Evolutionary conservation across 192 early-diverging fungal genomes (phyloP), one percentile per base, ranked within the genome.

Genomic region (Linnemannia zychae): DNA sequence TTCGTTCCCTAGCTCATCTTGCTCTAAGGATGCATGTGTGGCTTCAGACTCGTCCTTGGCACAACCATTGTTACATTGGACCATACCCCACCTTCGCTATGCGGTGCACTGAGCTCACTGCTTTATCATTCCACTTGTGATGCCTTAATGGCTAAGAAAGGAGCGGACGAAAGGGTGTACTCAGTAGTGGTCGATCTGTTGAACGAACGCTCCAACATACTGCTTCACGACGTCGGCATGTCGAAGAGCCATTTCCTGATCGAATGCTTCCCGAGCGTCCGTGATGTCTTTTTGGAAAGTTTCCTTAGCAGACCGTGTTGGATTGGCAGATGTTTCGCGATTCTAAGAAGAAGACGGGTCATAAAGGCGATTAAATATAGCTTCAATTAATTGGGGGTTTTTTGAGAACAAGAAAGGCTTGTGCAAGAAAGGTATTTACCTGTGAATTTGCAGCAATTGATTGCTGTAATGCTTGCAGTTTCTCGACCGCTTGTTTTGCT

Each of bases 221-320:
- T 85, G 83, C 36, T 79, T 85, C 17, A 85, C 77, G 20, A 79
- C 78, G 40, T 85, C 83, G 0, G 83, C 77, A 72, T 85, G 83
- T 76, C 83, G 83, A 7, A 85, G 34, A 1, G 73, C 74, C 83
- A 85, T 85, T 48, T 85, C 83, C 63, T 85, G 77, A 31, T 85
- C 83, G n/a, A 85, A 85, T 46, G 83, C 83, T 31, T 79, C 83
- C 28, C 57, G 79, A 3, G 83, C 83, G 11, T 79, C 74, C 7
- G 34, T 49, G 47, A 85, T 85, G 47, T 85, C 83, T 9, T 71
- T 79, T 53, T 79, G 74, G 38, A 85, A 85, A 20, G 71, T 70
- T 24, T 75, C 78, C 65, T 85, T 85, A 12, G 78, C 74, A 28
- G 34, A 37, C 16, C 67, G 69, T 44, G 83, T 79, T 49, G 74